These are phyloP conservation scores for Dactylellina parvicollis DNA, from an alignment of 2,329 filamentous ascomycete species.

Conservation along the genomic window DNA sequence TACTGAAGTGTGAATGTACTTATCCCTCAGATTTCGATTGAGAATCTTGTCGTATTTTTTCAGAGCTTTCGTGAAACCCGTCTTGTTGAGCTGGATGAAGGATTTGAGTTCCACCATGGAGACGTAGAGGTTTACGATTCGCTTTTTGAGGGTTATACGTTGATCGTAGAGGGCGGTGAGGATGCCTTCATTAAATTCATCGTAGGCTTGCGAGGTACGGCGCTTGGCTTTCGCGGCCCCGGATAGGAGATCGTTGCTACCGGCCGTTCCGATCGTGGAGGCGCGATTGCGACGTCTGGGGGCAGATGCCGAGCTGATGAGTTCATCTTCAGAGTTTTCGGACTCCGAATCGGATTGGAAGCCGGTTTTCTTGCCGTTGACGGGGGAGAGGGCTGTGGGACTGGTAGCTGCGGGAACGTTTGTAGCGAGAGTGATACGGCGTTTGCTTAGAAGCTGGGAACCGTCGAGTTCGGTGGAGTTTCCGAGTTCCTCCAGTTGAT, in stretches of 20 bases:
- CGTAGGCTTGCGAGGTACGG: conserved; percentile 66
- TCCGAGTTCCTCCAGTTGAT: conserved; percentile 62
- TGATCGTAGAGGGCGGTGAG: conserved; percentile 73
- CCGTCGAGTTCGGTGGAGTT: conserved; percentile 46
- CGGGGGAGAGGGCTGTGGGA: conserved; percentile 28
- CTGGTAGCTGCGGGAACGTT: conserved; percentile 12
- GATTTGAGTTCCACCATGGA: conserved; percentile 94
- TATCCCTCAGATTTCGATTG: conserved; percentile 78
- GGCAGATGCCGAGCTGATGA: conserved; percentile 26
- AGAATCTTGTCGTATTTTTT: conserved; percentile 99
- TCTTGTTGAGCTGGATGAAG: conserved; percentile 94
- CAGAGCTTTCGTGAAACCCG: conserved; percentile 92
- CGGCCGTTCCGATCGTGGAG: conserved; percentile 19
- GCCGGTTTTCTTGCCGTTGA: conserved; percentile 16
- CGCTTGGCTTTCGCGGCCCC: conserved; percentile 23
- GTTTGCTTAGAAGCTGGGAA: conserved; percentile 24
- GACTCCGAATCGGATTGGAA: conserved; percentile 51
- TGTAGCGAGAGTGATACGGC: neutral
- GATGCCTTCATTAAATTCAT: conserved; percentile 82
- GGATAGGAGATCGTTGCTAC: conserved; percentile 44
- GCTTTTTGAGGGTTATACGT: conserved; percentile 89
- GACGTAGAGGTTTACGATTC: conserved; percentile 86
- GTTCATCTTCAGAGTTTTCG: conserved; percentile 48
- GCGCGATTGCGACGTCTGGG: conserved; percentile 34
- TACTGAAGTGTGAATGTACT: conserved; percentile 79